These are phyloP conservation scores for Puccinellia tenuiflora DNA, from an alignment of 176 grass and related monocot genomes.

Conservation along the genomic window DNA sequence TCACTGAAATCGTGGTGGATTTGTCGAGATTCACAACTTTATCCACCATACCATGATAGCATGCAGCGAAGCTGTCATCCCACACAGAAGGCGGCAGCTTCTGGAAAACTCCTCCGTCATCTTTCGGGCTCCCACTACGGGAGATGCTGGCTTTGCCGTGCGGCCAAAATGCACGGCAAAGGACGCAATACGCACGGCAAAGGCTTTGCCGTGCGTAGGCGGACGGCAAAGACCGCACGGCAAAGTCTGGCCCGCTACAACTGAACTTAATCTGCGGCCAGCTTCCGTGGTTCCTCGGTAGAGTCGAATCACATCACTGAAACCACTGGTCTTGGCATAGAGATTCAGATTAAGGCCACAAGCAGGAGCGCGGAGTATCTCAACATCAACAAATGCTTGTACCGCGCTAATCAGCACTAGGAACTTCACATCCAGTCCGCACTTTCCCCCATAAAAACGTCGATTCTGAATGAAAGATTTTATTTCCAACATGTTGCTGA, in stretches of 20 bases:
- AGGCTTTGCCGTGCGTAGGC: no score
- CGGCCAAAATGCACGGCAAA: no score
- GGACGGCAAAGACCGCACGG: no score
- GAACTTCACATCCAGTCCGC: constrained; percentile 25
- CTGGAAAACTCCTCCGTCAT: not conserved
- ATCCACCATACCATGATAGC: not conserved
- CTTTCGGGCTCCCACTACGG: not conserved
- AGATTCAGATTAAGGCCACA: constrained; percentile 16
- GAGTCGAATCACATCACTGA: not conserved
- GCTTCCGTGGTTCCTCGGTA: not conserved
- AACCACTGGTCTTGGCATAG: constrained; percentile 25
- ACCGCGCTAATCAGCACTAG: not conserved
- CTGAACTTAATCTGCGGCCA: constrained; percentile 2
- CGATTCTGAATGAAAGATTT: not conserved
- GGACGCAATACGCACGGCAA: no score
- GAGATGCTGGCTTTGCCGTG: no score
- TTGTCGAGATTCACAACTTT: not conserved
- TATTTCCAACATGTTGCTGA: not conserved
- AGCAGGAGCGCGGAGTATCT: constrained; percentile 11
- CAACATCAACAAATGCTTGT: constrained; percentile 11
- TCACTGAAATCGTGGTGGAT: not conserved
- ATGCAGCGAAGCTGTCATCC: not conserved
- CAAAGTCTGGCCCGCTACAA: no score
- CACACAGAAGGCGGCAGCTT: not conserved
- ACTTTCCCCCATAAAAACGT: constrained; percentile 14